Base-by-base conservation (phyloP, 768 basidiomycete species). In the Pleurotus cornucopiae region DNA sequence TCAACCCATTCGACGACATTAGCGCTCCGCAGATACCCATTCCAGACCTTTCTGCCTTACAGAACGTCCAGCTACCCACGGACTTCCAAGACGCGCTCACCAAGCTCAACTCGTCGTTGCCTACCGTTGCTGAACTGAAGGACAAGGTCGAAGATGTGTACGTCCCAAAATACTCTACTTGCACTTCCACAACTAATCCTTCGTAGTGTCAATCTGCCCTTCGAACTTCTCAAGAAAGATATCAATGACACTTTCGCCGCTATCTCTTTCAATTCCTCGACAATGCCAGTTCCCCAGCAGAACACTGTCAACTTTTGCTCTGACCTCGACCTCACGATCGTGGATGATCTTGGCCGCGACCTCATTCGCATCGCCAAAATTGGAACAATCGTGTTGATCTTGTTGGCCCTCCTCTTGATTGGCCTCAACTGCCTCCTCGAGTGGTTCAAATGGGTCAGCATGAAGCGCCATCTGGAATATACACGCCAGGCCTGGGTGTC, bases 361-460 rank as follows among this genome's bases (percentile, higher is more conserved):
- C 76, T 99, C n/a, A 73, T 89, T 62, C 83, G 85, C 69, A 78
- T 88, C 34, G 83, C 89, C 13, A 88, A 86, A 71, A 88, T 96
- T 55, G 90, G 88, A 23, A 84, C 82, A 25, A 73, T 90, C 49
- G 76, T 98, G 56, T 71, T 97, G 61, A 77, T 91, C 54, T 67
- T 85, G 43, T 69, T 88, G 38, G 84, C 89, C n/a, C 67, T 93
- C 39, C 63, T 93, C 54, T 80, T 95, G 49, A 77, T 94, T 61
- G 83, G 77, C 6, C 83, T 83, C 37, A 82, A 94, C 69, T 88
- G 84, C 60, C 67, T 85, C 3, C 73, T 95, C 62, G 91, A 94
- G 63, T 94, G 92, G 89, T 94, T 86, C 77, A 89, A 88, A 64
- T 97, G 93, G 89, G 77, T 80, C 11, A 83, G 73, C 66, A 78